Evolutionary conservation across 1,284 basidiomycete genomes (phyloP), one percentile per base, ranked within the genome.

Genomic region (Jaminaea rosea): DNA sequence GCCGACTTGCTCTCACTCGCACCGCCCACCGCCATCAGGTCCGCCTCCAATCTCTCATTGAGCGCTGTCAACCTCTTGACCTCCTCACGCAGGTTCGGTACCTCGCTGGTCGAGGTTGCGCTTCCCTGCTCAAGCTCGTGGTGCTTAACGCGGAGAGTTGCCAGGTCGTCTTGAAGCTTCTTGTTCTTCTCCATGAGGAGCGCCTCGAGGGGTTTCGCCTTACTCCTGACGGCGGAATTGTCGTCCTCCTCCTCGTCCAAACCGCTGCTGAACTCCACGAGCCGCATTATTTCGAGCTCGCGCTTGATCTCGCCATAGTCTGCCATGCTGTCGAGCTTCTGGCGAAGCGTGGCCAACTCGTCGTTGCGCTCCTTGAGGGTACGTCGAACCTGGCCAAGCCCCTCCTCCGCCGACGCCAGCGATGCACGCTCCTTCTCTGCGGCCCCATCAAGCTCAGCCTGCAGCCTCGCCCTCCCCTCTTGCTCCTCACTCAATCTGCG

Each of bases 161-260:
- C 93, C 36, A 97, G 77, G 69, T 97, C 90, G 63, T 97, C 91
- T 41, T 90, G 80, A n/a, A 98, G 82, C 44, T 86, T 83, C 68
- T 88, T 88, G 76, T 97, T 98, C 79, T 96, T 97, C 46, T 82
- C 84, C 2, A 92, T 87, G 26, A 98, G 81, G 1, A 97, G 82
- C 24, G 83, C 83, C 75, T 98, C 93, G 0, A 98, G 81, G 0
- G 90, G 88, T 72, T 85, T 86, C 21, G 82, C 86, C 53, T 6
- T 31, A 2, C 17, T 48, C 23, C 15, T 19, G 15, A 15, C 29
- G 10, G 23, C 52, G 8, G 17, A 42, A 2, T 42, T 34, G 19
- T 37, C 55, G 9, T 49, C 55, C n/a, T 55, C 44, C 26, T 62
- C 51, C 23, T 79, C 78, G 42, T 79, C 78, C 29, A 84, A 82